These are phyloP conservation scores for Fusarium aywerte DNA, from an alignment of 2,329 filamentous ascomycete genomes.

Conservation along the genomic window DNA sequence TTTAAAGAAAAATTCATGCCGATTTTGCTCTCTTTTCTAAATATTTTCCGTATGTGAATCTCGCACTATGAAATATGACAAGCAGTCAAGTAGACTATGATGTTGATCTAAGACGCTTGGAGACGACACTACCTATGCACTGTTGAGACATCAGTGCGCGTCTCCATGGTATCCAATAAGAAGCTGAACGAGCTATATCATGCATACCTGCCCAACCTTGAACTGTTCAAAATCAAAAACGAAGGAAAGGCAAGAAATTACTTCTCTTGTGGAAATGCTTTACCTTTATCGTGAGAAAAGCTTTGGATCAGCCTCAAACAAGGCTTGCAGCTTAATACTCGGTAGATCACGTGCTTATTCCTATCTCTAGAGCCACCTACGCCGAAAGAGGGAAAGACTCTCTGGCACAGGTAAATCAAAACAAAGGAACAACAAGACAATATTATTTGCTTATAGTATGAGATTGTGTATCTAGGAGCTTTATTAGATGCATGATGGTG, in stretches of 20 bases:
- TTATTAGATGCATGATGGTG: conserved; percentile 9
- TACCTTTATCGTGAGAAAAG: not conserved
- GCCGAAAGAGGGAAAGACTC: conserved; percentile 46
- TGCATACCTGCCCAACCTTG: not conserved
- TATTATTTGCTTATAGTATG: conserved; percentile 12
- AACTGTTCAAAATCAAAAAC: not conserved
- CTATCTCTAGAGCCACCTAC: not conserved
- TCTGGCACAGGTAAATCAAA: conserved; percentile 37
- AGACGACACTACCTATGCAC: not conserved
- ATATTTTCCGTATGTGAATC: not conserved
- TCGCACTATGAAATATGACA: not conserved
- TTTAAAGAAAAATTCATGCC: not conserved
- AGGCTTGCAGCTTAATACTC: not conserved
- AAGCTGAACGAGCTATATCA: not conserved
- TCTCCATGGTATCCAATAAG: not conserved
- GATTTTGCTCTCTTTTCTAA: not conserved
- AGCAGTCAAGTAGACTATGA: not conserved
- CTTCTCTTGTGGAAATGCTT: not conserved
- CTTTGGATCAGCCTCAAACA: not conserved
- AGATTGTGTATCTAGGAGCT: conserved; percentile 14
- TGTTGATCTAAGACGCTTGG: not conserved
- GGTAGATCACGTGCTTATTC: conserved; percentile 14
- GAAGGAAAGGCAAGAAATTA: not conserved
- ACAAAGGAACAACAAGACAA: conserved; percentile 12
- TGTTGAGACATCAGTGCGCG: not conserved